Evolutionary conservation across 805 yeast genomes (phyloP).

Genomic region (Starmerella floris): DNA sequence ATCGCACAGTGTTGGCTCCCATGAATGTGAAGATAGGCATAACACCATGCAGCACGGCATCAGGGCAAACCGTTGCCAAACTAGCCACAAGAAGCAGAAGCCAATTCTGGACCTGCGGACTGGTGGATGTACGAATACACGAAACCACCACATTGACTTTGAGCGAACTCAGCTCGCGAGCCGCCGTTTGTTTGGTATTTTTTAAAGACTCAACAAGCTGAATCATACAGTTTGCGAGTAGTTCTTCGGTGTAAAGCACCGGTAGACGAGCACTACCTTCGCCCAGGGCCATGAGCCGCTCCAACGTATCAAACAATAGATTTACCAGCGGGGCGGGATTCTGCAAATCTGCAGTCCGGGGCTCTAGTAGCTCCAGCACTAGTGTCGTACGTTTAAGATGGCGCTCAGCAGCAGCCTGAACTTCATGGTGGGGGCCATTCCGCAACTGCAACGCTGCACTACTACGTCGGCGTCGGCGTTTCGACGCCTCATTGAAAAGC

Average conservation of each 20-base stretch:
- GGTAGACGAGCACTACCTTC: constrained; percentile 80
- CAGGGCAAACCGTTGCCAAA: constrained; percentile 79
- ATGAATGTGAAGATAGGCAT: constrained; percentile 99
- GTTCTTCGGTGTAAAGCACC: constrained; percentile 79
- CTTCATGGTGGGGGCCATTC: constrained; percentile 36
- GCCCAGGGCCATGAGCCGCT: constrained; percentile 46
- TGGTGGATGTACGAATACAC: constrained; percentile 73
- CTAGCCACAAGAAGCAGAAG: constrained; percentile 73
- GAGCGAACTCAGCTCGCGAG: constrained; percentile 41
- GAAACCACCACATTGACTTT: constrained; percentile 86
- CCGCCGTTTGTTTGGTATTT: constrained; percentile 1
- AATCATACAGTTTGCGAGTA: constrained; percentile 74
- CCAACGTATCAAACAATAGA: constrained; percentile 29
- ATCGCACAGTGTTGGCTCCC: constrained; percentile 96
- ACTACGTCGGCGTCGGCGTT: constrained; percentile 65
- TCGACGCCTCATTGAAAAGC: constrained; percentile 16
- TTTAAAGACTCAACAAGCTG: constrained; percentile 41
- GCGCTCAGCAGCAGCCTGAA: constrained; percentile 58
- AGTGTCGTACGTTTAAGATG: constrained; percentile 70
- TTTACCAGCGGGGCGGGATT: constrained; percentile 23
- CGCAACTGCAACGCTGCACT: constrained; percentile 49
- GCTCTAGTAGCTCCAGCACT: constrained; percentile 66
- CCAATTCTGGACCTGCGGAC: constrained; percentile 92
- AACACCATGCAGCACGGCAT: constrained; percentile 80
- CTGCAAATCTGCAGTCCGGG: constrained; percentile 10